Percentiles rank a stretch among this genome's conserved stretches.
Conservation (phyloP, 1,139 yeast species). For the Lodderomyces elongisporus region DNA sequence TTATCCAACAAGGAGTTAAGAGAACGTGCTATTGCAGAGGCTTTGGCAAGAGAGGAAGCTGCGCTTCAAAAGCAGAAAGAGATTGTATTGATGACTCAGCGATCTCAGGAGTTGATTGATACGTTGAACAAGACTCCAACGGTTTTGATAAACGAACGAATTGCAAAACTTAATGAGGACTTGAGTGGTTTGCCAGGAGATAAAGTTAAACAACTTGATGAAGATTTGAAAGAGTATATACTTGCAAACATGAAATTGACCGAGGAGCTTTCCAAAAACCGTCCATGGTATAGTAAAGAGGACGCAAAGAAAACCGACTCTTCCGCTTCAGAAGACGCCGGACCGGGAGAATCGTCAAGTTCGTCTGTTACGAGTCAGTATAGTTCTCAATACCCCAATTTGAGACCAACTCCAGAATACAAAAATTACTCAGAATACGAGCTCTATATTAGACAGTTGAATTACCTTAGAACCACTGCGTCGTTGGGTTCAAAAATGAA, state of each 20-base stretch:
- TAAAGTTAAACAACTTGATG: conserved; percentile 39
- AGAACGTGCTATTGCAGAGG: conserved; percentile 41
- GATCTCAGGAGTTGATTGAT: conserved; percentile 24
- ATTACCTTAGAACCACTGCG: conserved; percentile 43
- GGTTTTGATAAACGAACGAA: conserved; percentile 26
- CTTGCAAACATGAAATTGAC: conserved; percentile 33
- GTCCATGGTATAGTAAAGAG: conserved; percentile 33
- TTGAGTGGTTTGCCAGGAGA: conserved; percentile 25
- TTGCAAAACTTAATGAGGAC: conserved; percentile 27
- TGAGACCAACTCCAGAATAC: conserved; percentile 42
- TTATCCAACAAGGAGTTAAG: conserved; percentile 29
- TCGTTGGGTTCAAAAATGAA: conserved; percentile 62
- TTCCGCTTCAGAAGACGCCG: not conserved
- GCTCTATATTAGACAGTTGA: conserved; percentile 64
- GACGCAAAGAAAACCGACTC: conserved; percentile 6
- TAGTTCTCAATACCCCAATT: conserved; percentile 32
- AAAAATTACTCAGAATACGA: conserved; percentile 67
- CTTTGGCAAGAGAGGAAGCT: conserved; percentile 43
- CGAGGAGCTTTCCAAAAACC: conserved; percentile 21
- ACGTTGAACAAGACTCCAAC: conserved; percentile 36
- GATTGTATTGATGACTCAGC: conserved; percentile 31
- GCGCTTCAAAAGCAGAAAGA: conserved; percentile 32
- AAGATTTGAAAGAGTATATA: conserved; percentile 40
- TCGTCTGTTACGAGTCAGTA: conserved; percentile 25
- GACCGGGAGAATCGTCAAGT: not conserved